These are phyloP conservation scores for Brassica hybrid DNA, from an alignment of 441 rosid species.

Conservation along the genomic window DNA sequence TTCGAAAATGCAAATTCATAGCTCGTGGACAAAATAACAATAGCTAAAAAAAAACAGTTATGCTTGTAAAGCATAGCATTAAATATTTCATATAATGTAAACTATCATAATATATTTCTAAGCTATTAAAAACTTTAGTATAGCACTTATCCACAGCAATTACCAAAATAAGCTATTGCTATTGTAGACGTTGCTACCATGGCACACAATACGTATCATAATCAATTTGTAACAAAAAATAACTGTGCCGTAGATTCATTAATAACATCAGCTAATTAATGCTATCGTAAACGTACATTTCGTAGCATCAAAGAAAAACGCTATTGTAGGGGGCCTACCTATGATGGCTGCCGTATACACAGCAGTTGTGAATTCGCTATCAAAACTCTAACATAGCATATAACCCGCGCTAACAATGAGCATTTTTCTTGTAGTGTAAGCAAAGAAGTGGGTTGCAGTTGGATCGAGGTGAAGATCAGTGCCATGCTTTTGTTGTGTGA, in stretches of 20 bases:
- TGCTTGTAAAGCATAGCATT: background rate
- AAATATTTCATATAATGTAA: background rate
- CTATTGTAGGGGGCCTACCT: background rate
- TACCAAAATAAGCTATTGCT: background rate
- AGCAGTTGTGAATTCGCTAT: background rate
- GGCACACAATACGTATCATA: background rate
- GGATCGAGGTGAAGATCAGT: background rate
- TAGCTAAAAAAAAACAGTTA: background rate
- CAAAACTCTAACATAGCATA: background rate
- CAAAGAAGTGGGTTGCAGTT: background rate
- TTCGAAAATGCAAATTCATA: background rate
- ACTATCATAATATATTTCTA: background rate
- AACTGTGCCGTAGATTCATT: background rate
- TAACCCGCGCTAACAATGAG: too few relatives aligned
- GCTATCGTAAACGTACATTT: background rate
- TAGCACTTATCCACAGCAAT: background rate
- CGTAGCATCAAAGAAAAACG: background rate
- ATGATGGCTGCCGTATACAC: background rate
- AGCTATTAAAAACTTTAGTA: background rate
- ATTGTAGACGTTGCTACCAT: background rate
- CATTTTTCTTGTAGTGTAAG: background rate
- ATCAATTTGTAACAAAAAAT: background rate
- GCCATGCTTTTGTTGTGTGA: background rate
- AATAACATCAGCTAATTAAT: background rate
- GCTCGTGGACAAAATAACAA: background rate